These are phyloP conservation scores for Paecilomyces dactylethromorphus DNA, from an alignment of 2,329 filamentous ascomycete species.

Conservation along the genomic window DNA sequence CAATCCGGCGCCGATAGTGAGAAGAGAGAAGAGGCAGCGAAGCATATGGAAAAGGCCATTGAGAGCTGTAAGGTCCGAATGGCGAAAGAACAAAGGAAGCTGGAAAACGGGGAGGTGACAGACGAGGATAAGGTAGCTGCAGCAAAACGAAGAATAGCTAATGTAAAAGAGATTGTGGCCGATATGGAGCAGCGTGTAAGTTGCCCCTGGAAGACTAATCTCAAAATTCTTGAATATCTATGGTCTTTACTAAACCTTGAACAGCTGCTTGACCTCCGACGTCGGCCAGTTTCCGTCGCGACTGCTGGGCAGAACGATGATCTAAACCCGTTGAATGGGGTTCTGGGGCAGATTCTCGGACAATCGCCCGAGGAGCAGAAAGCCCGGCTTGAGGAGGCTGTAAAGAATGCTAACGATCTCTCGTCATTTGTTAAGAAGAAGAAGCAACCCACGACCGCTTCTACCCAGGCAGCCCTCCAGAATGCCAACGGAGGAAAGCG, in stretches of 20 bases:
- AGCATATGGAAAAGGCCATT: slow-evolving; percentile 56
- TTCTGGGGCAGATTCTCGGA: slow-evolving; percentile 54
- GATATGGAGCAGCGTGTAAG: slow-evolving; percentile 56
- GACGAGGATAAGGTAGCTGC: slow-evolving; percentile 35
- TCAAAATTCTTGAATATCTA: not conserved
- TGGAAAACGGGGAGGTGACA: slow-evolving; percentile 30
- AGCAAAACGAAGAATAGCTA: slow-evolving; percentile 44
- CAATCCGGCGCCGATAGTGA: slow-evolving; percentile 42
- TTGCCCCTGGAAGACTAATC: slow-evolving; percentile 1
- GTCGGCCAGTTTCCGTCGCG: slow-evolving; percentile 45
- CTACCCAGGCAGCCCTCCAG: slow-evolving; percentile 8
- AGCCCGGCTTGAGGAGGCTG: slow-evolving; percentile 48
- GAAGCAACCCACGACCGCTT: slow-evolving; percentile 33
- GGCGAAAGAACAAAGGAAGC: slow-evolving; percentile 44
- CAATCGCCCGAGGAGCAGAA: slow-evolving; percentile 48
- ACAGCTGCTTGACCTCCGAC: slow-evolving; percentile 52
- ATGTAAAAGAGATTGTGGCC: slow-evolving; percentile 55
- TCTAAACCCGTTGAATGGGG: slow-evolving; percentile 44
- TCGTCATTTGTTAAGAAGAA: slow-evolving; percentile 52
- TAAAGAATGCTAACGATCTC: slow-evolving; percentile 53
- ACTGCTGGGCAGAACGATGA: slow-evolving; percentile 27
- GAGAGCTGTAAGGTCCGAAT: slow-evolving; percentile 51
- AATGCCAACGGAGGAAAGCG: slow-evolving; percentile 19
- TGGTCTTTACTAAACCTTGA: slow-evolving; percentile 7
- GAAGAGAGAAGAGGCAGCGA: slow-evolving; percentile 51